phyloP scores from a whole-genome alignment of 768 basidiomycete genomes.

The Candolleomyces aberdarensis region DNA sequence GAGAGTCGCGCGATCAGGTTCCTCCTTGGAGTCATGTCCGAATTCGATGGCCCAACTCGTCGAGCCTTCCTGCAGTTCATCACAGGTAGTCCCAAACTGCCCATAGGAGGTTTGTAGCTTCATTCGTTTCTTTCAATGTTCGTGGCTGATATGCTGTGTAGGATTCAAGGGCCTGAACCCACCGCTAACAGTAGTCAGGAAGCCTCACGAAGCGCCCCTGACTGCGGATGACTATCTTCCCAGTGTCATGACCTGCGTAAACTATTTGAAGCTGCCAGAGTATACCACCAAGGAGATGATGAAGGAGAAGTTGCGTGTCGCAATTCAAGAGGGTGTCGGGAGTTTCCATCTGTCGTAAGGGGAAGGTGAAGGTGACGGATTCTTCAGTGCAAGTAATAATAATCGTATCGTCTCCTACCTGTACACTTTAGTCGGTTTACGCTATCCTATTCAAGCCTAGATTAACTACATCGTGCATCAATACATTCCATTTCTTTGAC shows the following conservation, averaged over 20 bases:
- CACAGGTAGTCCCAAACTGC: conserved; percentile 94
- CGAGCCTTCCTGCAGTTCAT: conserved; percentile 95
- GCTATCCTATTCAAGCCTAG: background rate
- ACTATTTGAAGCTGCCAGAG: conserved; percentile 94
- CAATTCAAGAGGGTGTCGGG: conserved; percentile 92
- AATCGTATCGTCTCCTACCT: background rate
- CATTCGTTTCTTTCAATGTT: background rate
- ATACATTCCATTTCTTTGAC: no score
- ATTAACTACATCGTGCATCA: background rate
- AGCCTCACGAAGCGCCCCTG: conserved; percentile 90
- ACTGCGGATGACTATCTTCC: conserved; percentile 93
- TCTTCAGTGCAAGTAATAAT: background rate
- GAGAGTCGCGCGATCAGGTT: conserved; percentile 91
- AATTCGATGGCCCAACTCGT: conserved; percentile 68
- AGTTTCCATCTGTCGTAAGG: conserved; percentile 94
- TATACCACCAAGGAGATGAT: conserved; percentile 87
- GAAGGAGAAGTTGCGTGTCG: conserved; percentile 75
- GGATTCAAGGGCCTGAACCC: conserved; percentile 96
- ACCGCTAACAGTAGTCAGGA: conserved; percentile 92
- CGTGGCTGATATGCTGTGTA: conserved; percentile 19
- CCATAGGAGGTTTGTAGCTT: conserved; percentile 77
- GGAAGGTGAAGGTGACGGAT: no score
- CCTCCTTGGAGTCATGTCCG: conserved; percentile 82
- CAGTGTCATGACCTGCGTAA: conserved; percentile 98
- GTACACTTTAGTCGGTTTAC: background rate